Evolutionary conservation across 495 filamentous ascomycete species (phyloP), one percentile per base, ranked within the genome.

Genomic region (Bryoglossum gracile): DNA sequence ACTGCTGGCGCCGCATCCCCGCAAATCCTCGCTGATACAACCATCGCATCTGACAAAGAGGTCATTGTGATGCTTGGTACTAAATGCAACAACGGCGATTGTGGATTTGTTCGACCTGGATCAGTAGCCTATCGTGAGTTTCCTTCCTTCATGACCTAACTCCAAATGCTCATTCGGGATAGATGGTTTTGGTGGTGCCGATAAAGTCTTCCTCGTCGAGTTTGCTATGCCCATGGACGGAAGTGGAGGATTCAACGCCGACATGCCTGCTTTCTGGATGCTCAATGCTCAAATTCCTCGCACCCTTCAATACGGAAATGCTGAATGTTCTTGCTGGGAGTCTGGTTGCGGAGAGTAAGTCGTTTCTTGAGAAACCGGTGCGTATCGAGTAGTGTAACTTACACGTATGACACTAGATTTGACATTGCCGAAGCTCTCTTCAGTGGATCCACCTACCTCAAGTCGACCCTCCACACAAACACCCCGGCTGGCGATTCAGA

Each of bases 201-300:
- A 70, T 28, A 86, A 84, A 62, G 62, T 80, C 30, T 86, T 87
- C 66, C 62, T 86, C 22, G 64, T 81, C 24, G 79, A 87, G 42
- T 87, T 86, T 62, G 57, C 62, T 13, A 87, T 87, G 83, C 84
- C 85, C 0, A 43, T 61, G 22, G 65, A 77, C 51, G 63, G 65
- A 45, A 55, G 61, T 24, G 61, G 59, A 5, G 64, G 66, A 32
- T 63, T 61, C 25, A 74, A 80, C 52, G 64, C 46, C 26, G 70
- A 85, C 60, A 77, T 79, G 74, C 82, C 82, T 3, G 72, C 58
- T 8, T 47, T 56, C 14, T 87, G 85, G 85, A 62, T 81, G 22
- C 69, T 87, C 22, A 88, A 88, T 65, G 78, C 80, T 5, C 69
- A 74, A 34, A 84, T 89, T 48, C 76, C 82, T 2, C 71, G 73